phyloP scores from a whole-genome alignment of 441 rosid species.

The Theobroma grandiflorum region DNA sequence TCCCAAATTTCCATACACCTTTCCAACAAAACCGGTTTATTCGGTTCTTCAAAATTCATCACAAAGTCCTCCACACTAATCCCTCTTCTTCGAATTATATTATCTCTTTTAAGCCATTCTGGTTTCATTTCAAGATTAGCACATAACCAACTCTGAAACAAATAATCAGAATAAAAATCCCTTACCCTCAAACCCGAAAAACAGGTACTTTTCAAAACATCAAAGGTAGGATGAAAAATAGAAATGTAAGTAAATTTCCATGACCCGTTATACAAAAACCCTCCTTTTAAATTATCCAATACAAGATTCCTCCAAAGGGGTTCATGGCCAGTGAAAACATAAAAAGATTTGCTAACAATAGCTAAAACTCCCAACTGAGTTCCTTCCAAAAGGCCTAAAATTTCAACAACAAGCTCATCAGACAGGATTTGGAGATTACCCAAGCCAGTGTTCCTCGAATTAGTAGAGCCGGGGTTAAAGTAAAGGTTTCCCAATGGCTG shows the following conservation, averaged over 20 bases:
- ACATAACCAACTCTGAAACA: slow-evolving; percentile 97
- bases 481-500: slow-evolving; percentile 92
- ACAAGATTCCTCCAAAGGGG: slow-evolving; percentile 93
- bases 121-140: slow-evolving; percentile 97
- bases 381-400: slow-evolving; percentile 69
- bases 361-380: slow-evolving; percentile 73
- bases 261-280: slow-evolving; percentile 66
- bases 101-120: slow-evolving; percentile 92
- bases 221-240: slow-evolving; percentile 50
- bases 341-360: slow-evolving; percentile 76
- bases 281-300: slow-evolving; percentile 63
- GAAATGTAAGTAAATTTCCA: slow-evolving; percentile 85
- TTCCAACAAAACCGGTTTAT: slow-evolving; percentile 91
- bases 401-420: slow-evolving; percentile 88
- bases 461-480: slow-evolving; percentile 57
- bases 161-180: slow-evolving; percentile 89
- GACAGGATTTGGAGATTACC: slow-evolving; percentile 74
- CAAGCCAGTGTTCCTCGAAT: slow-evolving; percentile 81
- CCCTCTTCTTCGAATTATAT: slow-evolving; percentile 73
- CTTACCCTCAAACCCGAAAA: slow-evolving; percentile 54
- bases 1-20: slow-evolving; percentile 84
- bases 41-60: slow-evolving; percentile 74
- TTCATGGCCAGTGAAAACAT: slow-evolving; percentile 77
- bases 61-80: slow-evolving; percentile 81
- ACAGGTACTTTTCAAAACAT: slow-evolving; percentile 12